Percentiles rank a stretch among this genome's conserved stretches.
phyloP scores from a whole-genome alignment of 2,329 filamentous ascomycete species.

The Cytospora leucostoma region DNA sequence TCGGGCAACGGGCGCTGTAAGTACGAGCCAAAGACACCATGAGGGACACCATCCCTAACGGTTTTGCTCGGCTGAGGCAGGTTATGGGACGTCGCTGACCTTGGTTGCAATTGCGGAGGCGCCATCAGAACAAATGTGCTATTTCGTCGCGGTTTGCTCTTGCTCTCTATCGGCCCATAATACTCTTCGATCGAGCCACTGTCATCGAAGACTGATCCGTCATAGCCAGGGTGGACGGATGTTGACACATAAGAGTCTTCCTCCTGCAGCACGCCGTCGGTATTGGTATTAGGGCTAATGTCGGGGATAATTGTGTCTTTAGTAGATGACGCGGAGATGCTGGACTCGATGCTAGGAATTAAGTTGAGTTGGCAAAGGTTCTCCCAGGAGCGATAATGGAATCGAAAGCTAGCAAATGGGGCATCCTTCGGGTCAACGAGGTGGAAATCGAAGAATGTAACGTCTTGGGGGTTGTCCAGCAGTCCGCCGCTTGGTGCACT shows the following conservation, averaged over 20 bases:
- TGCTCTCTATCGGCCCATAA: background rate
- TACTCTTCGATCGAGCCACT: constrained; percentile 3
- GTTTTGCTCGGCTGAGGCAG: constrained; percentile 39
- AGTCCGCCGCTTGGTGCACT: constrained; percentile 57
- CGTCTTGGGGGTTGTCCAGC: constrained; percentile 52
- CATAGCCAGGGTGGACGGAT: background rate
- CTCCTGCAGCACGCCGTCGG: background rate
- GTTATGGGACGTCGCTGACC: constrained; percentile 6
- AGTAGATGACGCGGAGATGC: constrained; percentile 8
- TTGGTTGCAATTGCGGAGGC: constrained; percentile 23
- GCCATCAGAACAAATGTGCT: constrained; percentile 19
- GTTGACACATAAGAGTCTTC: background rate
- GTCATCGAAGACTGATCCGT: constrained; percentile 21
- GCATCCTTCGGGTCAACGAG: constrained; percentile 53
- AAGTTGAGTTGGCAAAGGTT: constrained; percentile 52
- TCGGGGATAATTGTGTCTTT: constrained; percentile 4
- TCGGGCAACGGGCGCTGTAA: constrained; percentile 36
- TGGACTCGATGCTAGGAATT: constrained; percentile 37
- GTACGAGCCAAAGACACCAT: constrained; percentile 30
- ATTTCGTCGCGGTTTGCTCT: constrained; percentile 5
- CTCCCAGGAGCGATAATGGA: constrained; percentile 58
- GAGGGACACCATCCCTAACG: constrained; percentile 31
- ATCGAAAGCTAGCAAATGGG: constrained; percentile 56
- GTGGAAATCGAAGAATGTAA: constrained; percentile 54
- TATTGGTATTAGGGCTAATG: background rate